Evolutionary conservation across 2,329 filamentous ascomycete genomes (phyloP).

Genomic region (Phaeosphaeria sp.): DNA sequence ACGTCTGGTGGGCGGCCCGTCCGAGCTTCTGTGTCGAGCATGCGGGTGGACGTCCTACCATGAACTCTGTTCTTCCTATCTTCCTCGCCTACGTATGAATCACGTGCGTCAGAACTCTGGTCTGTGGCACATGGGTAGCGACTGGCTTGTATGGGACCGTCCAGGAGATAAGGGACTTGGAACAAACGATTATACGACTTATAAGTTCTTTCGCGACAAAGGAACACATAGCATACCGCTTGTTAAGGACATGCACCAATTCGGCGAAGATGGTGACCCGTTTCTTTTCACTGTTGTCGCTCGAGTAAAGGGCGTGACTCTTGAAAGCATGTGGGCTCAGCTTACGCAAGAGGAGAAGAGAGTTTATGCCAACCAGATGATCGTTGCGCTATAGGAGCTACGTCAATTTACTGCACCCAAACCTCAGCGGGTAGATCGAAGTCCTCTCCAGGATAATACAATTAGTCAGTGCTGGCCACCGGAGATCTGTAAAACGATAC

Average conservation of each 20-base stretch:
- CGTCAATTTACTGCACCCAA: constrained; percentile 13
- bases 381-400: constrained; percentile 9
- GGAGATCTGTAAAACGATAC: constrained; percentile 8
- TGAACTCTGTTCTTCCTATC: constrained; percentile 4
- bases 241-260: constrained; percentile 7
- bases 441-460: constrained; percentile 11
- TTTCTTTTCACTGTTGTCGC: constrained; percentile 11
- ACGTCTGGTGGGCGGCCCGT: background rate
- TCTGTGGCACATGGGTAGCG: constrained; percentile 8
- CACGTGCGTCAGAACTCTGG: background rate
- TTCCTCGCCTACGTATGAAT: constrained; percentile 5
- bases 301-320: constrained; percentile 5
- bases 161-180: background rate
- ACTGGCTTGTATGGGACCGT: constrained; percentile 13
- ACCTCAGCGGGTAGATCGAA: constrained; percentile 12
- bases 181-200: constrained; percentile 9
- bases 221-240: constrained; percentile 8
- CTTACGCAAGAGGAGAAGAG: constrained; percentile 5
- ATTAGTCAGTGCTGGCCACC: constrained; percentile 5
- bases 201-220: constrained; percentile 5
- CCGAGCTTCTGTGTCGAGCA: constrained; percentile 6
- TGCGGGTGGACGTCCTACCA: constrained; percentile 10
- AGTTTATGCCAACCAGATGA: constrained; percentile 11
- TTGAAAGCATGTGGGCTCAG: constrained; percentile 9
- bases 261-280: background rate